These are phyloP conservation scores for Pyricularia sp. DNA, from an alignment of 2,329 filamentous ascomycete species.

Conservation along the genomic window DNA sequence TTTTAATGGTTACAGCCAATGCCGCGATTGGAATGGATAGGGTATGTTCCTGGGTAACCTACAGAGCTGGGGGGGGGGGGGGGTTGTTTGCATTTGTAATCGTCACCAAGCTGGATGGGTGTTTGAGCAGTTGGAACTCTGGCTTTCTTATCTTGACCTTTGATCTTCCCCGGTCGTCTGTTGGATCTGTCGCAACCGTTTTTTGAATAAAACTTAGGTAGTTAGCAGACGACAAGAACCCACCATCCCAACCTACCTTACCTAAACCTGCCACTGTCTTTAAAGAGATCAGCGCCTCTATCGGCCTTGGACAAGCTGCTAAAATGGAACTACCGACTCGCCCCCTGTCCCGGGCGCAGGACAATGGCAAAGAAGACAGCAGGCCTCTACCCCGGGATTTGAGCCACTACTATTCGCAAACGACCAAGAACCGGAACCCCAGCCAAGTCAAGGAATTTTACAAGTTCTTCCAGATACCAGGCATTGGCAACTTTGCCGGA, in stretches of 20 bases:
- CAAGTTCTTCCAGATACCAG: conserved; percentile 65
- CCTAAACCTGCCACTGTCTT: not conserved
- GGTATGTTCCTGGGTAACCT: no score
- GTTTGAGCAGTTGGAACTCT: not conserved
- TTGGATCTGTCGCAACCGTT: not conserved
- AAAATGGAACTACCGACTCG: not conserved
- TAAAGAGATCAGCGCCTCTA: not conserved
- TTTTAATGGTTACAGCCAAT: not conserved
- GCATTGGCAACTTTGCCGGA: conserved; percentile 53
- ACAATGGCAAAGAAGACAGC: not conserved
- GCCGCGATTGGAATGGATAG: not conserved
- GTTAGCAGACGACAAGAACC: not conserved
- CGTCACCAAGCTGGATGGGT: not conserved
- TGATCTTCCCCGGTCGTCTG: no score
- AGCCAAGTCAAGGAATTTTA: conserved; percentile 75
- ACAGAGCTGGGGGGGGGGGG: no score
- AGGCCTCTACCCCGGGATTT: conserved; percentile 56
- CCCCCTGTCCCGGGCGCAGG: not conserved
- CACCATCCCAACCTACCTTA: not conserved
- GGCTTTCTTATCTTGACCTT: not conserved
- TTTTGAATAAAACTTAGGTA: not conserved
- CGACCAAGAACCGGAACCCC: conserved; percentile 52
- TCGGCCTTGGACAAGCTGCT: not conserved
- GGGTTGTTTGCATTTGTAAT: not conserved
- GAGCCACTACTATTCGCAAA: conserved; percentile 66